A percentile compares a stretch with the other conserved stretches of the same genome.
Conservation (phyloP, 1,139 yeast species). For the Taiozyma sp. region DNA sequence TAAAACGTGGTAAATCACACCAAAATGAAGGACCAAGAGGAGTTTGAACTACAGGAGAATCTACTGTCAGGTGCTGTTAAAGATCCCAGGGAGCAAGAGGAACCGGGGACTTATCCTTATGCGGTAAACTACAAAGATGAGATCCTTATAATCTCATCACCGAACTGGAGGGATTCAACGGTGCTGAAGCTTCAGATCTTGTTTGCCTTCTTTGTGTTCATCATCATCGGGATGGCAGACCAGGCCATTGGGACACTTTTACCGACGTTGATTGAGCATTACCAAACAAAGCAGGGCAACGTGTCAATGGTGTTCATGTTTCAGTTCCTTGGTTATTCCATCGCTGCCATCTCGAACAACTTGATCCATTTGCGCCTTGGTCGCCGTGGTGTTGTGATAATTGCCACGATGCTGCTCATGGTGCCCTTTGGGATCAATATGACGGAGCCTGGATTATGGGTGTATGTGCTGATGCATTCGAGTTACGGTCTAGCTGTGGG, state of each 20-base stretch:
- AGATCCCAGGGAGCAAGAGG: background rate
- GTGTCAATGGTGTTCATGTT: conserved; percentile 30
- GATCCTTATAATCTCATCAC: conserved; percentile 31
- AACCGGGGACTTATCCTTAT: background rate
- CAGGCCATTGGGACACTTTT: conserved; percentile 55
- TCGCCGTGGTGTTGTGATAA: conserved; percentile 22
- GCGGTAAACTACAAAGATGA: conserved; percentile 29
- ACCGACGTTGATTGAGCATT: conserved; percentile 43
- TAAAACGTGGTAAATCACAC: too few relatives aligned
- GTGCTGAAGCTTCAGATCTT: conserved; percentile 38
- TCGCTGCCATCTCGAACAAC: conserved; percentile 29
- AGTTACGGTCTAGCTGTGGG: conserved; percentile 59
- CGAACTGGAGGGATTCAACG: conserved; percentile 37
- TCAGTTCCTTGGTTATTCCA: conserved; percentile 32
- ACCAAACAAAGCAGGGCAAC: conserved; percentile 38
- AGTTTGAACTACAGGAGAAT: conserved; percentile 8
- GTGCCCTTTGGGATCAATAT: conserved; percentile 17
- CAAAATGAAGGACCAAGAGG: background rate
- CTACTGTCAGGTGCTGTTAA: background rate
- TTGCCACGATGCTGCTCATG: conserved; percentile 15
- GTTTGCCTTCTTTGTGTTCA: conserved; percentile 35
- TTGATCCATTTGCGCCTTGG: conserved; percentile 25
- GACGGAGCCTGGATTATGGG: conserved; percentile 30
- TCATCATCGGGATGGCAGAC: conserved; percentile 50
- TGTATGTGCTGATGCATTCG: conserved; percentile 26